These are phyloP conservation scores for Myxozyma geophila DNA, from an alignment of 805 yeast species.

Conservation along the genomic window DNA sequence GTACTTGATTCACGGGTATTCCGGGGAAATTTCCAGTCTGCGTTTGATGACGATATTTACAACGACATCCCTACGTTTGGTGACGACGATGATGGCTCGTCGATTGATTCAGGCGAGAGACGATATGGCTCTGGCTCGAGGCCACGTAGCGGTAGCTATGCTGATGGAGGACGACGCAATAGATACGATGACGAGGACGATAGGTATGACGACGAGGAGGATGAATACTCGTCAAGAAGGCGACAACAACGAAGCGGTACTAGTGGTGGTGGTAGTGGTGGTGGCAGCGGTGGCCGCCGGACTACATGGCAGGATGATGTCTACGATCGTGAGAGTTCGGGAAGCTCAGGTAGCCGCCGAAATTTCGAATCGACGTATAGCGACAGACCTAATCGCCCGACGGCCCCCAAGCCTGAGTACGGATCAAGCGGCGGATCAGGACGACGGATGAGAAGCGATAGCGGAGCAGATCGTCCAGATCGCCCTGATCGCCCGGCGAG, in stretches of 20 bases:
- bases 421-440: slow-evolving; percentile 37
- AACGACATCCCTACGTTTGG: slow-evolving; percentile 72
- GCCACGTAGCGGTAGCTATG: slow-evolving; percentile 26
- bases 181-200: slow-evolving; percentile 46
- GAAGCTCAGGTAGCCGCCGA: slow-evolving; percentile 46
- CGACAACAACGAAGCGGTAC: slow-evolving; percentile 35
- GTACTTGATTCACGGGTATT: slow-evolving; percentile 86
- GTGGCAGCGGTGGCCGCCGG: slow-evolving; percentile 22
- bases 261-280: slow-evolving; percentile 29
- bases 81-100: slow-evolving; percentile 34
- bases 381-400: slow-evolving; percentile 50
- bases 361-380: slow-evolving; percentile 50
- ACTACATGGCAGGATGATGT: slow-evolving; percentile 89
- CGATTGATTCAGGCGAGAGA: slow-evolving; percentile 29
- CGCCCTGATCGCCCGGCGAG: slow-evolving; percentile 11
- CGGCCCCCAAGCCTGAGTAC: slow-evolving; percentile 51
- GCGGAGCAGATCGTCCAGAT: slow-evolving; percentile 11
- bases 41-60: slow-evolving; percentile 67
- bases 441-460: slow-evolving; percentile 11
- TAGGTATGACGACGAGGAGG: slow-evolving; percentile 46
- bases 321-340: slow-evolving; percentile 56
- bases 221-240: slow-evolving; percentile 46
- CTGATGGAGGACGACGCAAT: slow-evolving; percentile 35
- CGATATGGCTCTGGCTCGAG: slow-evolving; percentile 20
- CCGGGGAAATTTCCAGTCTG: slow-evolving; percentile 56